Evolutionary conservation across 2,329 filamentous ascomycete species (phyloP).

Genomic region (Epichloe scottii): DNA sequence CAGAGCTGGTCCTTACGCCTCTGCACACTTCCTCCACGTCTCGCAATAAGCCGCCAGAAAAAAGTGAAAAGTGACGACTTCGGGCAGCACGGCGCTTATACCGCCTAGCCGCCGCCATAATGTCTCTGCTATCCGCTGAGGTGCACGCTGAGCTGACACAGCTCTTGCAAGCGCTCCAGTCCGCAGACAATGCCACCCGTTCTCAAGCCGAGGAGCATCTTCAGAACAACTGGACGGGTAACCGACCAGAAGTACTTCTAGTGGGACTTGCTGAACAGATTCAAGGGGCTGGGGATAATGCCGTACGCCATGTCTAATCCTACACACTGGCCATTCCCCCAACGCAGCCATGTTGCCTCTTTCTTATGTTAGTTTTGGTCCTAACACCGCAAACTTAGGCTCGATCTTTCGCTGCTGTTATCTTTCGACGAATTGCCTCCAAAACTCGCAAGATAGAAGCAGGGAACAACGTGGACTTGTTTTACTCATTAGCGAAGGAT

Average conservation of each 20-base stretch:
- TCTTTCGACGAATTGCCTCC: slow-evolving; percentile 86
- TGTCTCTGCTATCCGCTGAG: slow-evolving; percentile 80
- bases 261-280: slow-evolving; percentile 94
- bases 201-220: slow-evolving; percentile 82
- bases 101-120: slow-evolving; percentile 16
- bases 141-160: slow-evolving; percentile 73
- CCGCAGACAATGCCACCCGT: slow-evolving; percentile 75
- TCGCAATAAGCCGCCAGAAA: slow-evolving; percentile 2
- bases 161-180: slow-evolving; percentile 80
- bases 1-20: not conserved
- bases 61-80: slow-evolving; percentile 3
- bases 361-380: not conserved
- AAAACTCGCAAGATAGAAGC: slow-evolving; percentile 69
- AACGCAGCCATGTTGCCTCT: not conserved
- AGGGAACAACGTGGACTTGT: slow-evolving; percentile 68
- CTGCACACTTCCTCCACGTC: not conserved
- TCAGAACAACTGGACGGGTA: slow-evolving; percentile 76
- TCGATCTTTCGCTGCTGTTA: slow-evolving; percentile 81
- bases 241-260: slow-evolving; percentile 73
- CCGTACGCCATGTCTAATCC: slow-evolving; percentile 34
- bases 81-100: slow-evolving; percentile 12
- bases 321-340: not conserved
- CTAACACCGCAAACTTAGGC: slow-evolving; percentile 38
- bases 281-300: slow-evolving; percentile 58
- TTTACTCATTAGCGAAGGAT: slow-evolving; percentile 63